Evolutionary conservation across 2,329 filamentous ascomycete genomes (phyloP), one percentile per base, ranked within the genome.

Genomic region (Neobulgaria alba): DNA sequence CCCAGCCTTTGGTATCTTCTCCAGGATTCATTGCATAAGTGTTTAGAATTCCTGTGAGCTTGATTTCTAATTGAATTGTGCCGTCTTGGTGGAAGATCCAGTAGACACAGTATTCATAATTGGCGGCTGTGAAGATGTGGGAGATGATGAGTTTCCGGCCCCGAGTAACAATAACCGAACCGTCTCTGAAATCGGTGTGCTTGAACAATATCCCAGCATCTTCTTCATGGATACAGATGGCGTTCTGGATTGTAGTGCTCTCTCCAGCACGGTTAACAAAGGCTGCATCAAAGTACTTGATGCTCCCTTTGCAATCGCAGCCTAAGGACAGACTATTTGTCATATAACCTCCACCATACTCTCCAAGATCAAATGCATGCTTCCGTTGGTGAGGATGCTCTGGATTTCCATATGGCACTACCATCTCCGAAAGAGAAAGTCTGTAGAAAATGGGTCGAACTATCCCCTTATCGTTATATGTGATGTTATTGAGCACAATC

Each of bases 81-180:
- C 88, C 89, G 54, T 95, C 89, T 63, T 92, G 87, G 61, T 90
- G 85, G 67, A 94, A 88, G 52, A 88, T 82, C 87, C 86, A 94
- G 67, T 90, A 82, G 5, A 78, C 72, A 56, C 80, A 82, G 64
- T 95, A 95, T 62, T 95, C 89, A 65, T 95, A 95, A 68, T 95
- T 95, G 18, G 89, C 89, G 0, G 89, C 89, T 0, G 89, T 95
- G 66, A 95, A 95, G 58, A 95, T 83, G 53, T 95, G 88, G 50
- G 87, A 88, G 51, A 95, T 73, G 57, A 95, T 73, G 43, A 95
- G 75, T 60, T 92, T 93, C 39, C 87, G 78, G 2, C 81, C 87
- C 18, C 89, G 80, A 0, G 88, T 95, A 3, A 94, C 85, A 8
- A 92, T 86, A 40, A 80, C 77, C 0, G 85, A 90, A 32, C 92